Base-by-base conservation (phyloP, 2,329 filamentous ascomycete species). In the Aureobasidium sp. region DNA sequence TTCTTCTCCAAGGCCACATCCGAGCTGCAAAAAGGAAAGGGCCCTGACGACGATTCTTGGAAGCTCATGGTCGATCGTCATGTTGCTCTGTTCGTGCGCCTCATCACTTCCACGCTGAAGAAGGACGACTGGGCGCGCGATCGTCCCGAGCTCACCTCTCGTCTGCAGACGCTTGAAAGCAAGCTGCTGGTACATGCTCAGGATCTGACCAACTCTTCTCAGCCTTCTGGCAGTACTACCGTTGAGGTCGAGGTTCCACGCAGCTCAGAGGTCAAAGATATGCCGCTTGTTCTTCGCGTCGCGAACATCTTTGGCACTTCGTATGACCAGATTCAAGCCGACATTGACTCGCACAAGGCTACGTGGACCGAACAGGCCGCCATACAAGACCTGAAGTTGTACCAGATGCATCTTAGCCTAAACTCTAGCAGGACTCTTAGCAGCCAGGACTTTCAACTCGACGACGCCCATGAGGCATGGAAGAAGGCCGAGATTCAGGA, bases 1-100 rank as follows among this genome's bases (percentile, higher is more conserved):
- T 97, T 99, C 79, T 97, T 95, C 76, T 95, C 92, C 1, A 89
- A 90, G 65, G 92, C 94, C 7, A 96, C 91, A 49, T 95, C 96
- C 73, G 92, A 96, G 64, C 82, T 96, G 69, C 86, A 89, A 74
- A 90, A 90, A 73, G 83, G 88, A 59, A 89, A 89, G 74, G 75
- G 83, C 0, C 81, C 85, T 0, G 88, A 89, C 50, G 93, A 97
- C 73, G 91, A 96, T 72, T 84, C 85, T 59, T 97, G 91, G 89
- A 96, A 94, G 76, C 79, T 89, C 63, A 85, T 97, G 76, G 91
- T 96, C 19, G 94, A 99, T 74, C 85, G 93, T 60, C 94, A 99
- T 74, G 87, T 97, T 62, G 94, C 94, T 54, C 83, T 99, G 64
- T 99, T 99, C 72, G 88, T 99, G 66, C 86, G 94, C 53, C 81